These are phyloP conservation scores for Pythium brassicae DNA, from an alignment of 352 stramenopile genomes.

Conservation along the genomic window DNA sequence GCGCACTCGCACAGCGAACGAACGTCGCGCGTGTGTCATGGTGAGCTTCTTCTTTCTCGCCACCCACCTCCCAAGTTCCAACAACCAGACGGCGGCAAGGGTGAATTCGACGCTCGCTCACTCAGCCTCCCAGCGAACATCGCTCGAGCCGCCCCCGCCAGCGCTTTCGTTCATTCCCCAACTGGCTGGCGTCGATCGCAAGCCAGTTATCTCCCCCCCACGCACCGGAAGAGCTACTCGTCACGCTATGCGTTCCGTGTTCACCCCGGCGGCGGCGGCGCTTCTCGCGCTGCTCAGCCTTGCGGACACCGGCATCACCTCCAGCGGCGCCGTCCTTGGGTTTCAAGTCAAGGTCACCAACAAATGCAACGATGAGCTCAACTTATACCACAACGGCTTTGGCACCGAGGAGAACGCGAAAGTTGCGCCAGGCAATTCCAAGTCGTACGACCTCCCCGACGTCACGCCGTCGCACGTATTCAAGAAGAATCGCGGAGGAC, in stretches of 20 bases:
- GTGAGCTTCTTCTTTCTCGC: no score
- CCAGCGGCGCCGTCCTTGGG: conserved; percentile 10
- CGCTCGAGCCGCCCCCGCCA: no score
- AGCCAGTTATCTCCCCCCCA: not conserved
- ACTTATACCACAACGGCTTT: conserved; percentile 29
- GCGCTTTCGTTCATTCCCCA: no score
- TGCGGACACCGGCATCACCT: not conserved
- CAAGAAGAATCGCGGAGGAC: conserved; percentile 40
- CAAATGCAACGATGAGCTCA: conserved; percentile 39
- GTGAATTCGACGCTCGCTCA: no score
- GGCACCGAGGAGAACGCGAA: conserved; percentile 19
- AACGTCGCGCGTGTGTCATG: no score
- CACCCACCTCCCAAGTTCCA: no score
- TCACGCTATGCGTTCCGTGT: conserved; percentile 4
- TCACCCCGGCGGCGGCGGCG: not conserved
- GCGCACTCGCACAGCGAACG: no score
- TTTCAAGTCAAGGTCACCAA: conserved; percentile 58
- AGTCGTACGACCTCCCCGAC: conserved; percentile 19
- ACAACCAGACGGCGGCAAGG: no score
- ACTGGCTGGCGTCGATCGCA: not conserved
- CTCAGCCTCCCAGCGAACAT: no score
- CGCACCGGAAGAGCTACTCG: not conserved
- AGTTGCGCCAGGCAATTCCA: conserved; percentile 27
- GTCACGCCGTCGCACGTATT: conserved; percentile 40
- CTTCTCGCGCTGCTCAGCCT: conserved; percentile 19